phyloP scores from a whole-genome alignment of 2,329 filamentous ascomycete genomes.

The Colletotrichum eremochloae region DNA sequence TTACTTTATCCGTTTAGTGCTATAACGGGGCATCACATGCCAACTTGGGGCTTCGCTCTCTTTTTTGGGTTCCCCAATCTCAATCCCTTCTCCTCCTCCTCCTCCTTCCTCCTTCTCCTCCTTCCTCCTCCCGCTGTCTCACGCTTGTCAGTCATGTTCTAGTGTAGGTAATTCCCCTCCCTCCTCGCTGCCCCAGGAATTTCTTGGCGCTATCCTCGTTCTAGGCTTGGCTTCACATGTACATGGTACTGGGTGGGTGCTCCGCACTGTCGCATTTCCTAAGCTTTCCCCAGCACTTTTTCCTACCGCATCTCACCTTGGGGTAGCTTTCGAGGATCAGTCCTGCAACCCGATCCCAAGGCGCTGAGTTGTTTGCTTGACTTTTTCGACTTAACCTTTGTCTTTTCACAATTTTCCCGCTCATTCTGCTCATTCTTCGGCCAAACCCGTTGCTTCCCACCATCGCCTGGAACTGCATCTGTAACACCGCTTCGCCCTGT shows the following conservation, averaged over 20 bases:
- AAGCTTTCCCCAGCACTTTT: constrained; percentile 38
- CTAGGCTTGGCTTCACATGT: constrained; percentile 37
- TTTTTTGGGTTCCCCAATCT: constrained; percentile 2
- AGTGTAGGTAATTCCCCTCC: not conserved
- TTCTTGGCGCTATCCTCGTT: constrained; percentile 30
- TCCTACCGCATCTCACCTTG: constrained; percentile 13
- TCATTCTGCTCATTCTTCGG: constrained; percentile 23
- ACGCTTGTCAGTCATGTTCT: constrained; percentile 33
- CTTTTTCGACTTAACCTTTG: not conserved
- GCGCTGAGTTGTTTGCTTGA: not conserved
- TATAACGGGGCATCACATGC: constrained; percentile 44
- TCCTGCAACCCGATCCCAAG: constrained; percentile 19
- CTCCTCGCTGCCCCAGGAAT: constrained; percentile 34
- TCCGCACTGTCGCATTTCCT: constrained; percentile 31
- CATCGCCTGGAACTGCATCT: constrained; percentile 32
- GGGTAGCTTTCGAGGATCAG: constrained; percentile 25
- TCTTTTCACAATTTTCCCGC: not conserved
- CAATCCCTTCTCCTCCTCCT: constrained; percentile 3
- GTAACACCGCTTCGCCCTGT: constrained; percentile 29
- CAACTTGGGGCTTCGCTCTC: constrained; percentile 16
- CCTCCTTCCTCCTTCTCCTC: constrained; percentile 8
- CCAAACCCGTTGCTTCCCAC: constrained; percentile 37
- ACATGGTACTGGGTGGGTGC: constrained; percentile 29
- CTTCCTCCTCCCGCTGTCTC: constrained; percentile 35
- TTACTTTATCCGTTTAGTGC: constrained; percentile 21